These are phyloP conservation scores for Aspergillus hancockii DNA, from an alignment of 495 filamentous ascomycete species.

Conservation along the genomic window DNA sequence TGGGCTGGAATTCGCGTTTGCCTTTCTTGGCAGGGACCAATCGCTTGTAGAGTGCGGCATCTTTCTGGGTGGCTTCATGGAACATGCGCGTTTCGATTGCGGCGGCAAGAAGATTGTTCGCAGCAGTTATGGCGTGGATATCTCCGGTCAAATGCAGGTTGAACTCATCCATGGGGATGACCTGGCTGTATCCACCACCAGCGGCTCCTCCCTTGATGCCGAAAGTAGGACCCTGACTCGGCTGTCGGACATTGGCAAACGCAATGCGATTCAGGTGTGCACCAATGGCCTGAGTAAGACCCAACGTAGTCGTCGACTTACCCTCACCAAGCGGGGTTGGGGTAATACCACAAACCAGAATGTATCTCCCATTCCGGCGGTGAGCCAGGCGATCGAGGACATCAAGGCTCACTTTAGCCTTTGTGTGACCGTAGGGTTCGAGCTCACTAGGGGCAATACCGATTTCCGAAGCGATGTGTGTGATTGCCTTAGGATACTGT, in stretches of 20 bases:
- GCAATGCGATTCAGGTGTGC: conserved; percentile 82
- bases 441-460: conserved; percentile 84
- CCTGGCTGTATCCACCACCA: conserved; percentile 96
- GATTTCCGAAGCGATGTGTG: conserved; percentile 77
- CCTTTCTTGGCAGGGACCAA: conserved; percentile 89
- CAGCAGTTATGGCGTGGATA: conserved; percentile 95
- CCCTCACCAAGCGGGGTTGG: conserved; percentile 97
- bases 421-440: conserved; percentile 91
- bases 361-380: conserved; percentile 83
- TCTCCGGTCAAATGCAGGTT: conserved; percentile 97
- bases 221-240: conserved; percentile 95
- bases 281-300: conserved; percentile 89
- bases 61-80: conserved; percentile 93
- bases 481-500: conserved; percentile 88
- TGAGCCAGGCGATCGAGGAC: conserved; percentile 82
- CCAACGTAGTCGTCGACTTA: conserved; percentile 98
- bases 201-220: conserved; percentile 98
- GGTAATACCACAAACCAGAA: conserved; percentile 92
- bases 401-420: conserved; percentile 87
- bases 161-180: conserved; percentile 99
- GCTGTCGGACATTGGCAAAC: conserved; percentile 96
- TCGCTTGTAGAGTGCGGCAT: conserved; percentile 83
- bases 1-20: conserved; percentile 78
- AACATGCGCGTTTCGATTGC: conserved; percentile 98
- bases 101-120: conserved; percentile 97